These are phyloP conservation scores for Xylaria scruposa DNA, from an alignment of 495 filamentous ascomycete species.

Conservation along the genomic window DNA sequence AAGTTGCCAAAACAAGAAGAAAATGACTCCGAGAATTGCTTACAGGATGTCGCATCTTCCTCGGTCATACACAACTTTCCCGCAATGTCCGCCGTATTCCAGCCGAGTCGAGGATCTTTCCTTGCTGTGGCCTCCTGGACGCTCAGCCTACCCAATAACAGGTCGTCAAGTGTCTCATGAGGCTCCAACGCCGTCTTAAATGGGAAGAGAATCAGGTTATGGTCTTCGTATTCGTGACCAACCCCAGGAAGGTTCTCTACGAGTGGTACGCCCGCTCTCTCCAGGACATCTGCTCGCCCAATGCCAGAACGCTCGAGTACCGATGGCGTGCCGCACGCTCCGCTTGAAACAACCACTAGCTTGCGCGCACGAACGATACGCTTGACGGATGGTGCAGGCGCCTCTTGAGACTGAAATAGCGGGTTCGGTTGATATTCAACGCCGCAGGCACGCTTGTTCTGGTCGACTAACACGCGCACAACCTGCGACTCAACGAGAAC, in stretches of 20 bases:
- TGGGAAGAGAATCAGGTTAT: constrained; percentile 44
- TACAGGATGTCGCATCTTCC: constrained; percentile 44
- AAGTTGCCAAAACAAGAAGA: too few relatives aligned
- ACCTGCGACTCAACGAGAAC: constrained; percentile 59
- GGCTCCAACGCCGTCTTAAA: constrained; percentile 43
- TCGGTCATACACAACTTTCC: constrained; percentile 53
- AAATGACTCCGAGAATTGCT: too few relatives aligned
- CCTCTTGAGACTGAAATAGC: constrained; percentile 27
- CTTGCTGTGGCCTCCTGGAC: constrained; percentile 33
- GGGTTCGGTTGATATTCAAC: constrained; percentile 53
- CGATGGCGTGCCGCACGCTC: constrained; percentile 60
- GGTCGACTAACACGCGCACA: constrained; percentile 58
- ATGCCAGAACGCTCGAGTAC: constrained; percentile 70
- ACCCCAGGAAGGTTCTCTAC: constrained; percentile 55
- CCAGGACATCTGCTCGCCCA: constrained; percentile 49
- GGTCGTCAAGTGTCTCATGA: constrained; percentile 46
- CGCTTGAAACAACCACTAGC: constrained; percentile 65
- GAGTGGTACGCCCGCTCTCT: constrained; percentile 41
- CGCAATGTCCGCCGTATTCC: constrained; percentile 56
- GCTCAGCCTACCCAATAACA: constrained; percentile 34
- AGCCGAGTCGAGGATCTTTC: constrained; percentile 46
- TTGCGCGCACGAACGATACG: constrained; percentile 53
- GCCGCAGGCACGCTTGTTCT: constrained; percentile 50
- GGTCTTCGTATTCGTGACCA: constrained; percentile 58
- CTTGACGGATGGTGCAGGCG: constrained; percentile 29